phyloP scores from a whole-genome alignment of 2,329 filamentous ascomycete genomes.

The Aphanoascus verrucosus region DNA sequence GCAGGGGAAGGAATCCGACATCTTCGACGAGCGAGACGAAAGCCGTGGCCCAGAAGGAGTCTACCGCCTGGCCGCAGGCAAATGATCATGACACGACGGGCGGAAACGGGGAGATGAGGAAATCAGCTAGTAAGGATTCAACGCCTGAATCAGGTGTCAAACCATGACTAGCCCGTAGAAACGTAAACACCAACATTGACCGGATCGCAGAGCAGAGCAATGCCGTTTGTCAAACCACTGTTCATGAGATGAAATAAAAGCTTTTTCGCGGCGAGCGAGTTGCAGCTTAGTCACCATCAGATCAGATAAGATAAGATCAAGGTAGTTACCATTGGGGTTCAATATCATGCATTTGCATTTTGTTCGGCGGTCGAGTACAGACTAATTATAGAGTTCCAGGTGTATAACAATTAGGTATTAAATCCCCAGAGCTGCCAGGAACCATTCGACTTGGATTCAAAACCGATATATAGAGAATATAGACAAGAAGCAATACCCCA shows the following conservation, averaged over 20 bases:
- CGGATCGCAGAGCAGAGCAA: not conserved
- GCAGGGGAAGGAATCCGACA: not conserved
- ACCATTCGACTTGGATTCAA: too few species aligned
- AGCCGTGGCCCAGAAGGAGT: slow-evolving; percentile 12
- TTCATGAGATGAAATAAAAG: not conserved
- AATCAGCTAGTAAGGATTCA: slow-evolving; percentile 14
- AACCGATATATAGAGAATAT: too few species aligned
- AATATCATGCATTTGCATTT: too few species aligned
- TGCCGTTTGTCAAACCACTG: not conserved
- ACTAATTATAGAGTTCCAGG: too few species aligned
- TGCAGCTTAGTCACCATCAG: not conserved
- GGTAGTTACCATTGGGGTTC: not conserved
- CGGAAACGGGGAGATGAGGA: slow-evolving; percentile 17
- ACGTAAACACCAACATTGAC: not conserved
- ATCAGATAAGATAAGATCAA: not conserved
- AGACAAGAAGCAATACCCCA: too few species aligned
- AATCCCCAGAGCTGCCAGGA: too few species aligned
- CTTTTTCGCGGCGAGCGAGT: too few species aligned
- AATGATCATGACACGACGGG: slow-evolving; percentile 34
- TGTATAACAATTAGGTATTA: too few species aligned
- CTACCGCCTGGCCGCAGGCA: slow-evolving; percentile 28
- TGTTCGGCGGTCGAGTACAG: too few species aligned
- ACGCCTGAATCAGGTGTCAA: slow-evolving; percentile 14
- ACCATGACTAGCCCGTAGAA: slow-evolving; percentile 21
- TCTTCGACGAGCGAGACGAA: slow-evolving; percentile 4